Conservation (phyloP, 176 grass and related monocot genomes). For the Thinopyrum elongatum region DNA sequence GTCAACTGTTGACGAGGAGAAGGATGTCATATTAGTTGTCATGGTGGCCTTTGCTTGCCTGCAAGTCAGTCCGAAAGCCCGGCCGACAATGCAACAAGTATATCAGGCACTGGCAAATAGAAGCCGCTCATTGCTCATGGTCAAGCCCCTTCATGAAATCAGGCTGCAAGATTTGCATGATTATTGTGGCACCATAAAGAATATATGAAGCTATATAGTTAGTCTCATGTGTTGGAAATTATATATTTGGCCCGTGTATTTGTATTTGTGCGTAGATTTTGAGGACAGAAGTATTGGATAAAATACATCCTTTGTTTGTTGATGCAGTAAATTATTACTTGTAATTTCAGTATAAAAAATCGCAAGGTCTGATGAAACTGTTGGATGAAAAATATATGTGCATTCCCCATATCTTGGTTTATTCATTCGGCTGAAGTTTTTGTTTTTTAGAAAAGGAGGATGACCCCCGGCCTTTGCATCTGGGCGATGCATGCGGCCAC, state of each 20-base stretch:
- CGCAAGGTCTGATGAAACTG: background rate
- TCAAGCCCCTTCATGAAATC: background rate
- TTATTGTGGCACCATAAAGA: background rate
- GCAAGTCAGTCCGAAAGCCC: slow-evolving; percentile 2
- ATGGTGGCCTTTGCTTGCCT: slow-evolving; percentile 26
- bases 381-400: background rate
- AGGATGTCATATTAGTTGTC: background rate
- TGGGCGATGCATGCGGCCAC: no score
- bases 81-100: slow-evolving; percentile 35
- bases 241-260: background rate
- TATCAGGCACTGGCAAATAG: background rate
- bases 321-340: background rate
- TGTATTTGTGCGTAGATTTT: background rate
- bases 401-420: no score
- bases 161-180: slow-evolving; percentile 29
- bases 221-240: background rate
- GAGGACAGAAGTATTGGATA: no score
- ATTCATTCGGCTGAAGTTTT: no score
- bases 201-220: background rate
- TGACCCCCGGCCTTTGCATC: no score
- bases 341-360: background rate
- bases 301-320: no score
- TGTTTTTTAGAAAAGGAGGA: no score
- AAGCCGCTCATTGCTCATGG: background rate
- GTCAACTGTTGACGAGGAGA: background rate